Evolutionary conservation across 2,329 filamentous ascomycete genomes (phyloP).

Genomic region (Tolypocladium paradoxum): DNA sequence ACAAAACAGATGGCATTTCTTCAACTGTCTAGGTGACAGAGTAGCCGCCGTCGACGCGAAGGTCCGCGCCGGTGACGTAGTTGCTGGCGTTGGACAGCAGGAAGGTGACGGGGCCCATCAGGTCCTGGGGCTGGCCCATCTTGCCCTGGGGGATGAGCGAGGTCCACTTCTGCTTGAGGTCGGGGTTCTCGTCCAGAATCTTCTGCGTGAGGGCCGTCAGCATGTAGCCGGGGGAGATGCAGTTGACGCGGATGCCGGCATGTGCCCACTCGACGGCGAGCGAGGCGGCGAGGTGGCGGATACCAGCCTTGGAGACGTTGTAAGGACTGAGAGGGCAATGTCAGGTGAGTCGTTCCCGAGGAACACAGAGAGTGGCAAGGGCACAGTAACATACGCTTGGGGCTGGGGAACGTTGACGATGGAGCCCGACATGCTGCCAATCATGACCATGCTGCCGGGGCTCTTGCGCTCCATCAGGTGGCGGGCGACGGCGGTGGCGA

Average conservation of each 20-base stretch:
- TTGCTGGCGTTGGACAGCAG: conserved; percentile 67
- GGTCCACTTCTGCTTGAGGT: conserved; percentile 82
- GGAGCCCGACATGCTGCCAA: conserved; percentile 86
- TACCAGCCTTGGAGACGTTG: conserved; percentile 86
- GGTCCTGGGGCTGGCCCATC: conserved; percentile 84
- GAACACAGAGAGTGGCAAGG: not conserved
- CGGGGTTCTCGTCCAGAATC: conserved; percentile 87
- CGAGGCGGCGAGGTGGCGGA: conserved; percentile 77
- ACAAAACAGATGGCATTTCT: not conserved
- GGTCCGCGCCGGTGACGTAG: conserved; percentile 64
- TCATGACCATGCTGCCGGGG: conserved; percentile 81
- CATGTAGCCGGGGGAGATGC: conserved; percentile 95
- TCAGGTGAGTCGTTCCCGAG: not conserved
- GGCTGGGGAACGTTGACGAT: conserved; percentile 95
- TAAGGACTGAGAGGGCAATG: conserved; percentile 49
- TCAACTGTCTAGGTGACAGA: conserved; percentile 50
- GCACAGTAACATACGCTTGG: conserved; percentile 47
- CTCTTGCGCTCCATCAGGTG: conserved; percentile 77
- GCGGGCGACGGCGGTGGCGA: conserved; percentile 72
- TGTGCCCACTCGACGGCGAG: conserved; percentile 91
- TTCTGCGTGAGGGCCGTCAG: conserved; percentile 88
- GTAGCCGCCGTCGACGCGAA: conserved; percentile 82
- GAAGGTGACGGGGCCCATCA: conserved; percentile 89
- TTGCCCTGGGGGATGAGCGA: conserved; percentile 85
- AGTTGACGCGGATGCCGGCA: conserved; percentile 84